These are phyloP conservation scores for Cladophialophora carrionii DNA, from an alignment of 2,329 filamentous ascomycete species.

Conservation along the genomic window DNA sequence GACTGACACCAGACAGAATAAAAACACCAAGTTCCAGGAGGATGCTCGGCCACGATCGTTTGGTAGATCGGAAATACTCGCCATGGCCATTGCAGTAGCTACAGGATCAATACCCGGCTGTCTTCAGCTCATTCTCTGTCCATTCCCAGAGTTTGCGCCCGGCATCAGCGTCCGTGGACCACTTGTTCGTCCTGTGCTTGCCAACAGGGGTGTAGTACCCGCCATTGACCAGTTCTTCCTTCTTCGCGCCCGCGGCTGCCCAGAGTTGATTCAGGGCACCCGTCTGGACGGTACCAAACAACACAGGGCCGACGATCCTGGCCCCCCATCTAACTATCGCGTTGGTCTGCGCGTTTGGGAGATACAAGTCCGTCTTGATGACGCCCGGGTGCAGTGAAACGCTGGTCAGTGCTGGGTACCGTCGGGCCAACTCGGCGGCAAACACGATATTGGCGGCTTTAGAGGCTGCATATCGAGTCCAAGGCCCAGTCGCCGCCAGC, in stretches of 20 bases:
- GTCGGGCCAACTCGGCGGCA: slow-evolving; percentile 51
- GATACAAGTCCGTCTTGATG: slow-evolving; percentile 49
- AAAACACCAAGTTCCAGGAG: background rate
- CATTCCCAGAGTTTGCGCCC: slow-evolving; percentile 44
- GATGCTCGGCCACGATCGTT: background rate
- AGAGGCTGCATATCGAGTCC: slow-evolving; percentile 55
- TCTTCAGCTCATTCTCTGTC: slow-evolving; percentile 42
- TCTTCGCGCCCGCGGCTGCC: slow-evolving; percentile 43
- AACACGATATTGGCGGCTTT: slow-evolving; percentile 57
- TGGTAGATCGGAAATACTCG: background rate
- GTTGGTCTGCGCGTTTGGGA: slow-evolving; percentile 40
- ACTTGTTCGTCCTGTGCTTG: slow-evolving; percentile 38
- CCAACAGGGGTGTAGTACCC: slow-evolving; percentile 52
- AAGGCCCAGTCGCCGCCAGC: slow-evolving; percentile 45
- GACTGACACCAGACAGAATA: background rate
- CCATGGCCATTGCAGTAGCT: background rate
- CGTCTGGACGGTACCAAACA: slow-evolving; percentile 43
- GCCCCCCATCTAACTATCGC: slow-evolving; percentile 38
- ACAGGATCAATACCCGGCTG: slow-evolving; percentile 31
- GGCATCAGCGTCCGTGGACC: slow-evolving; percentile 38
- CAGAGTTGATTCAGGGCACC: slow-evolving; percentile 51
- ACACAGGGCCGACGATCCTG: slow-evolving; percentile 30
- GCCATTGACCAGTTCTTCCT: slow-evolving; percentile 47
- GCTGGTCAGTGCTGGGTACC: slow-evolving; percentile 47
- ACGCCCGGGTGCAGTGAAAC: slow-evolving; percentile 57